A percentile compares a stretch with the other conserved stretches of the same genome.
Evolutionary conservation across 2,329 filamentous ascomycete species (phyloP).

Genomic region (Dactylellina haptotyla): DNA sequence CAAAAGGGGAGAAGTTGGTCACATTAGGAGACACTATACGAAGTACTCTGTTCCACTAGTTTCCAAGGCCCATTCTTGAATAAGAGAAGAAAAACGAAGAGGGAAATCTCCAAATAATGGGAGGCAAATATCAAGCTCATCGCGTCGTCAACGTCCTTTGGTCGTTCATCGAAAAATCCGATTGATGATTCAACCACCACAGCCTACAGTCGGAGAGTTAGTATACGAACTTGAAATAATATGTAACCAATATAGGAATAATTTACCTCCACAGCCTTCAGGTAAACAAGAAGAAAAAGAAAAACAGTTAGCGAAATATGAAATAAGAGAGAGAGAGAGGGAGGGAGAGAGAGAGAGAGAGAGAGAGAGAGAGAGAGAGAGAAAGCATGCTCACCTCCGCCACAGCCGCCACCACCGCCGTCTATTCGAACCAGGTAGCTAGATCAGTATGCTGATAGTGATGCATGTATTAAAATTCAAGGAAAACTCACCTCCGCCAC

Average conservation of each 20-base stretch:
- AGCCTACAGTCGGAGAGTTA: neutral
- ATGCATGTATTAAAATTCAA: neutral
- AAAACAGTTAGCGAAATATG: neutral
- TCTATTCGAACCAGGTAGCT: neutral
- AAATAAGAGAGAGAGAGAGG: neutral
- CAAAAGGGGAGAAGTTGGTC: no score
- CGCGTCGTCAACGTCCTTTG: no score
- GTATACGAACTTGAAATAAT: neutral
- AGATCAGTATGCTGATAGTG: neutral
- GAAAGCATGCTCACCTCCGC: conserved; percentile 25
- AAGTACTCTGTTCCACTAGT: no score
- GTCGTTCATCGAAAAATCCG: no score
- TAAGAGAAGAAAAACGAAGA: no score
- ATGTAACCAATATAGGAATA: no score
- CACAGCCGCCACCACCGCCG: conserved; percentile 25
- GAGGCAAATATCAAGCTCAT: neutral
- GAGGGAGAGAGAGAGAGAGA: neutral
- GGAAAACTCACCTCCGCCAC: conserved; percentile 27
- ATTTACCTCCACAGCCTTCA: conserved; percentile 17
- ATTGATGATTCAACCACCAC: neutral
- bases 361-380: neutral
- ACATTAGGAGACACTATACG: no score
- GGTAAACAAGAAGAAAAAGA: neutral
- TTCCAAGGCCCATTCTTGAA: no score
- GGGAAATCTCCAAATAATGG: neutral